These are phyloP conservation scores for Pistacia vera DNA, from an alignment of 345 rosid genomes.

Conservation along the genomic window DNA sequence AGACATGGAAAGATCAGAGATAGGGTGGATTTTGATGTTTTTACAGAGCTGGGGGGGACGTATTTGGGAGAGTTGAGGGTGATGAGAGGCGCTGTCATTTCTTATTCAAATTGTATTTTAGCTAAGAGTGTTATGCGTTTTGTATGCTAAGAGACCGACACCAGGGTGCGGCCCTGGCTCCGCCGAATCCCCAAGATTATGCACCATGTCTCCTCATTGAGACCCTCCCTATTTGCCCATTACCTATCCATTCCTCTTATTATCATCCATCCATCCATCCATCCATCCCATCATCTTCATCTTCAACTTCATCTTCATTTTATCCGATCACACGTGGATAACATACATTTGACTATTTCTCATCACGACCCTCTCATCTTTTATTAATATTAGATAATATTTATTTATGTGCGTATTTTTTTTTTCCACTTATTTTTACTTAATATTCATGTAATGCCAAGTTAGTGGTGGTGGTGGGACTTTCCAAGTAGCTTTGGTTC, in stretches of 20 bases:
- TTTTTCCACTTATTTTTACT: not conserved
- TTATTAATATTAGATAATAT: too few species aligned
- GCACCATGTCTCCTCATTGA: constrained; percentile 39
- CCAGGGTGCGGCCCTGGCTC: constrained; percentile 47
- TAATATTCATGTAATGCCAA: not conserved
- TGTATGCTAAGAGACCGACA: constrained; percentile 58
- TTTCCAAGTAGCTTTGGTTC: not conserved
- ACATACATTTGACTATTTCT: constrained; percentile 33
- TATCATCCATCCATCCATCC: not conserved
- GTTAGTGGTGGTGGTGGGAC: not conserved
- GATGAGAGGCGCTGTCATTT: constrained; percentile 43
- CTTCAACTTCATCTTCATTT: constrained; percentile 22
- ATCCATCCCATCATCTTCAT: not conserved
- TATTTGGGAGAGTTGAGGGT: constrained; percentile 11
- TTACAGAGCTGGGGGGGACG: constrained; percentile 14
- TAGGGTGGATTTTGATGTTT: constrained; percentile 11
- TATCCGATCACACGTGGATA: constrained; percentile 21
- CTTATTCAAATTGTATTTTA: constrained; percentile 25
- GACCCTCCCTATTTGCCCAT: constrained; percentile 20
- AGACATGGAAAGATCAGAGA: constrained; percentile 31
- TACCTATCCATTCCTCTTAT: constrained; percentile 7
- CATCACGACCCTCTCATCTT: constrained; percentile 20
- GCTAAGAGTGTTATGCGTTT: constrained; percentile 25
- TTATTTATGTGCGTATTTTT: too few species aligned
- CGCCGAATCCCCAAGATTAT: constrained; percentile 46